Base-by-base conservation (phyloP, 208 protist genomes). In the Tetramitus jugosus region DNA sequence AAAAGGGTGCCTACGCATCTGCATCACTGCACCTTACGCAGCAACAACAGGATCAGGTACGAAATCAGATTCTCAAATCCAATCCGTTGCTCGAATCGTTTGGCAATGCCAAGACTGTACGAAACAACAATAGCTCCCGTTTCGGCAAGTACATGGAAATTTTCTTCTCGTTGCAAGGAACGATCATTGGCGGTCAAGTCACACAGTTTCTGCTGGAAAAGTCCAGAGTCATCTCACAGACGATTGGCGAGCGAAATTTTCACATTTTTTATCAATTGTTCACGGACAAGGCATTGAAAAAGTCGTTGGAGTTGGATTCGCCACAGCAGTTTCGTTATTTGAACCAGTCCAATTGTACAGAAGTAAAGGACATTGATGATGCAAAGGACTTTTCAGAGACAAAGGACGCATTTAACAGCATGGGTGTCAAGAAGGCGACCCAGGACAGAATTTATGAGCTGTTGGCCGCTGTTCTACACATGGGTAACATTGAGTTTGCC, bases 401-500 rank as follows among this genome's bases (percentile, higher is more conserved):
- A 31, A 76, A 89, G 17, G 80, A 88, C 17, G 93, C 94, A 35
- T 96, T 98, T 93, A 79, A 89, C 31, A 83, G 86, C 20, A 91
- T 97, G 82, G 89, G 90, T 74, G 88, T 98, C 62, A 60, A 83
- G 1, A 39, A 74, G 20, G 52, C 82, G 3, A 88, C 93, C 23
- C 90, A 95, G 65, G 69, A 87, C 20, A 71, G 86, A 20, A 84
- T 97, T 39, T 83, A 94, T 67, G 81, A 87, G 17, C 83, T 93
- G 4, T 79, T 98, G 3, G 91, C 90, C n/a, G n/a, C n/a, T n/a
- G n/a, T n/a, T n/a, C n/a, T 98, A 3, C 92, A 96, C 78, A 64
- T 97, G 3, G 94, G 94, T 20, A 92, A 97, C 81, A 81, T 96
- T 53, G 74, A 82, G 33, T 97, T 97, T 82, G 64, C 0, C 20